These are phyloP conservation scores for Gossypium anomalum DNA, from an alignment of 345 rosid species.

Conservation along the genomic window DNA sequence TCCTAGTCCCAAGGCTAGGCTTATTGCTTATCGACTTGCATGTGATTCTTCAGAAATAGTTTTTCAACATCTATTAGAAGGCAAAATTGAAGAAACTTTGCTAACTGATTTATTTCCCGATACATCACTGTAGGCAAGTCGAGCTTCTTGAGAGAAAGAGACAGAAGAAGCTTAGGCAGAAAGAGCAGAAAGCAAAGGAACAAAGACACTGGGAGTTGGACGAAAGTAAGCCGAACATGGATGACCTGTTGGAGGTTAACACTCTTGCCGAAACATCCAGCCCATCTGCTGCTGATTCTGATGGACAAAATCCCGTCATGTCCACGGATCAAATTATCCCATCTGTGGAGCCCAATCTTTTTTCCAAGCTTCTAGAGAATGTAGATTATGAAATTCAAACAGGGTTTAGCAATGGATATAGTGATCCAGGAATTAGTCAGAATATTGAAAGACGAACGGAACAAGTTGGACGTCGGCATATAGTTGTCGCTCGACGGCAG, in stretches of 20 bases:
- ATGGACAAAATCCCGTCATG: conserved; percentile 34
- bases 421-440: conserved; percentile 31
- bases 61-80: background rate
- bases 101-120: conserved; percentile 6
- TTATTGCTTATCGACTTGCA: background rate
- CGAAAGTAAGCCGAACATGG: conserved; percentile 34
- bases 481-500: conserved; percentile 29
- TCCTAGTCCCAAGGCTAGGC: background rate
- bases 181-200: conserved; percentile 75
- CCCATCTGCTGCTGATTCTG: conserved; percentile 38
- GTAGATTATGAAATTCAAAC: conserved; percentile 43
- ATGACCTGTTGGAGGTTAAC: conserved; percentile 40
- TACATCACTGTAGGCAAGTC: conserved; percentile 48
- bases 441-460: conserved; percentile 27
- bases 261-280: conserved; percentile 42
- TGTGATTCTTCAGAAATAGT: background rate
- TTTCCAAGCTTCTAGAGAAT: conserved; percentile 31
- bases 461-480: conserved; percentile 32
- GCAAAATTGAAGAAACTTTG: background rate
- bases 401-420: conserved; percentile 29
- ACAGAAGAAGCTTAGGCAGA: conserved; percentile 80
- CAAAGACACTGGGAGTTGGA: conserved; percentile 39
- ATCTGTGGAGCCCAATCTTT: conserved; percentile 33
- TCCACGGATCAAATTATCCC: conserved; percentile 31
- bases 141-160: conserved; percentile 77